Conservation (phyloP, 2,329 filamentous ascomycete genomes). For the Didymella pomorum region DNA sequence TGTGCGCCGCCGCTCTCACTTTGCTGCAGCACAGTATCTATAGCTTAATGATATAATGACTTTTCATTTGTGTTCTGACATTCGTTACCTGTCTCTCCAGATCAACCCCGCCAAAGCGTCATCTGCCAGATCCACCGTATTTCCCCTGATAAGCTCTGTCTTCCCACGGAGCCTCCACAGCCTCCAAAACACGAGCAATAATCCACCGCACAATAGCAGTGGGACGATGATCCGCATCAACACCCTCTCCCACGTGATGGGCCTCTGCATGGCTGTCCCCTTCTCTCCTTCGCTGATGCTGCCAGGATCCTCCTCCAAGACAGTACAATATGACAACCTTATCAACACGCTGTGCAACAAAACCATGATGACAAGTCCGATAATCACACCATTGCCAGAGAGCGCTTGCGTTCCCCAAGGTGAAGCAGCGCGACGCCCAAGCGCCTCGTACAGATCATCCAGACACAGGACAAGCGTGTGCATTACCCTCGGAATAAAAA, state of each 20-base stretch:
- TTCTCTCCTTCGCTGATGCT: neutral
- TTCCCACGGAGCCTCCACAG: neutral
- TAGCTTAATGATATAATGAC: conserved; percentile 12
- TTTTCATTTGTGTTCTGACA: neutral
- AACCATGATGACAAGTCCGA: conserved; percentile 1
- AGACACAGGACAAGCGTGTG: conserved; percentile 22
- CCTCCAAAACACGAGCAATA: neutral
- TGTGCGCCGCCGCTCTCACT: conserved; percentile 1
- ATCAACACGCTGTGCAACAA: neutral
- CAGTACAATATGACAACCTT: neutral
- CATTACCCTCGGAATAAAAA: conserved; percentile 15
- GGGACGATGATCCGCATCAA: conserved; percentile 5
- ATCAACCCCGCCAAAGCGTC: conserved; percentile 5
- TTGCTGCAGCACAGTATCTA: neutral
- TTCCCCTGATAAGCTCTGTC: neutral
- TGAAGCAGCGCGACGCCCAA: conserved; percentile 21
- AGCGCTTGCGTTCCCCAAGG: conserved; percentile 9
- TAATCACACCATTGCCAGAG: neutral
- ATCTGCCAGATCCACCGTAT: conserved; percentile 11
- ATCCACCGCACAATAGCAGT: neutral
- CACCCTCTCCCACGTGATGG: conserved; percentile 12
- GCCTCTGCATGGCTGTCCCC: neutral
- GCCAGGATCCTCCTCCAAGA: conserved; percentile 3
- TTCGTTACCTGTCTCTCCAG: conserved; percentile 8
- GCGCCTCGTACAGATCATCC: conserved; percentile 11